A percentile compares a stretch with the other conserved stretches of the same genome.
Evolutionary conservation across 2,329 filamentous ascomycete species (phyloP).

Genomic region (Botrytis pseudocinerea): DNA sequence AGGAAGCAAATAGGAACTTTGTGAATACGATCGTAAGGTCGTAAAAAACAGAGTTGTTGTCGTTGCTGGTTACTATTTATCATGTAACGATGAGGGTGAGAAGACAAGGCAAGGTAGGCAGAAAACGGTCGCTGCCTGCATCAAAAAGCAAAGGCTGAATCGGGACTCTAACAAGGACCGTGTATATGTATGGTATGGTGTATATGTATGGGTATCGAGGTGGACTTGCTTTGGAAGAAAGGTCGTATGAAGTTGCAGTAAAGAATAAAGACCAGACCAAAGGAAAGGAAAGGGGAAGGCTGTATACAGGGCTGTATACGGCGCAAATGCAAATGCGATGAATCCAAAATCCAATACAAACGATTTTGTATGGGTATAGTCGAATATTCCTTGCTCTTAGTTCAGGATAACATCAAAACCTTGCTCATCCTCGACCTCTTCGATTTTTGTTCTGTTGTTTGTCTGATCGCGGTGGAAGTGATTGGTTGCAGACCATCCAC

Average conservation of each 20-base stretch:
- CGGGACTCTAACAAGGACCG: neutral
- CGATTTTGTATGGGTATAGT: neutral
- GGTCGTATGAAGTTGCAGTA: neutral
- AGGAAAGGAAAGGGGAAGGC: slow-evolving; percentile 9
- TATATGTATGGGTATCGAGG: slow-evolving; percentile 9
- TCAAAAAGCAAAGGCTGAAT: slow-evolving; percentile 15
- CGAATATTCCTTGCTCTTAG: neutral
- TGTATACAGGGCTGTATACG: neutral
- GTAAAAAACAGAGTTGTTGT: slow-evolving; percentile 4
- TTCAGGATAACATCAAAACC: slow-evolving; percentile 10
- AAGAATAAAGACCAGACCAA: neutral
- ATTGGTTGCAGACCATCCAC: slow-evolving; percentile 24
- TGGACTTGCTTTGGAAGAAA: slow-evolving; percentile 2
- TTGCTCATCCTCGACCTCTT: slow-evolving; percentile 9
- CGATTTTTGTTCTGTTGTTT: slow-evolving; percentile 21
- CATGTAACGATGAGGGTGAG: slow-evolving; percentile 8
- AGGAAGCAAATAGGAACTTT: slow-evolving; percentile 13
- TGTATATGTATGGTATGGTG: neutral
- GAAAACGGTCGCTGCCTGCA: neutral
- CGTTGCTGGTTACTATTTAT: neutral
- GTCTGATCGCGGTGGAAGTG: slow-evolving; percentile 12
- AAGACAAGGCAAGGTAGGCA: neutral
- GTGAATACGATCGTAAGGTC: slow-evolving; percentile 13
- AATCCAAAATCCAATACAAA: neutral
- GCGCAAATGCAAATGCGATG: neutral